Base-by-base conservation (phyloP, 1,284 basidiomycete species). In the Filobasidium uniguttulatum region DNA sequence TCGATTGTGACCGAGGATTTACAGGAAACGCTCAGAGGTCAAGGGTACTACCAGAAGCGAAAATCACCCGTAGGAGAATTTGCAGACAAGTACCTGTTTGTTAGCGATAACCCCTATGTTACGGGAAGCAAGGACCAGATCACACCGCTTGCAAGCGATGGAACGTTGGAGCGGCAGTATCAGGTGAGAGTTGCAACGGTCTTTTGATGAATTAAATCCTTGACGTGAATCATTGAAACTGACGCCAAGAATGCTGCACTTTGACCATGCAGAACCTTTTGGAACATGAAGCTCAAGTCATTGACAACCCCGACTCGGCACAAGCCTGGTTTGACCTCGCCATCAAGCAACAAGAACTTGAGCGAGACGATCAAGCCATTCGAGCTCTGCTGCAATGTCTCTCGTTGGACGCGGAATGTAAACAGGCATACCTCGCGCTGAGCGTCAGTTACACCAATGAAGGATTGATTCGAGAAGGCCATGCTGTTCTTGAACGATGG, bases 311-410 rank as follows among this genome's bases (percentile, higher is more conserved):
- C 33, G 72, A 67, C 0, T 77, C 85, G 56, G 81, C 85, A 0
- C 61, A 70, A 31, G 82, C 82, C 6, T 99, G 93, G 93, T 90
- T 80, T 62, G 79, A 84, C 53, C 80, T 98, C 40, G 93, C 94
- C 23, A 81, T 99, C 41, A 93, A 89, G 70, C 94, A 98, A 65
- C 93, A 99, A 69, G 93, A 96, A 69, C 96, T 94, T 66, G 93
- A 99, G 67, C 81, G 91, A 20, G 93, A 99, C 69, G 76, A 79
- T 20, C 83, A 88, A 60, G 94, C 93, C 5, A 79, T 98, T 46
- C 76, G 82, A 43, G 94, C 93, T 0, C 75, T 99, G 22, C 75
- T 77, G 35, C 82, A 82, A 53, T 83, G 90, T 1, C 73, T 89
- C 41, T 79, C 85, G 57, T 76, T 97, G 19, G 83, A 94, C 57